Conservation (phyloP, 2,329 filamentous ascomycete species). For the Pyrenophora seminiperda region DNA sequence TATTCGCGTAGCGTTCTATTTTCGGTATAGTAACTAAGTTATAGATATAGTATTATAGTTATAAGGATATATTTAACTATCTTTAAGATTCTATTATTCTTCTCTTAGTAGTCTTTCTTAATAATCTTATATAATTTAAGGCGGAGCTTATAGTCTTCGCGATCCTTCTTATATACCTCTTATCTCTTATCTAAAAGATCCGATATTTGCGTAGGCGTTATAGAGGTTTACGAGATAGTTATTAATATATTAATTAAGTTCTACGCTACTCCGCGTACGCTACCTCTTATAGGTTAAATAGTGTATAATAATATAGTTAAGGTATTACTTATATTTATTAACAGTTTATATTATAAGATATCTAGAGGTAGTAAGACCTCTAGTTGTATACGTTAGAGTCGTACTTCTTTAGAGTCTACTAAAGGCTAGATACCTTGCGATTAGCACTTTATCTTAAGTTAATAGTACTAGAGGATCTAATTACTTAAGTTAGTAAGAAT, state of each 20-base stretch:
- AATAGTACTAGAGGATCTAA: neutral
- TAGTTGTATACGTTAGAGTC: neutral
- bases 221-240: too few species aligned
- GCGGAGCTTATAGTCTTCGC: conserved; percentile 3
- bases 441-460: neutral
- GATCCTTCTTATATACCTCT: conserved; percentile 4
- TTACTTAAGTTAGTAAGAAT: too few species aligned
- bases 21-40: conserved; percentile 1
- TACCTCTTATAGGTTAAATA: too few species aligned
- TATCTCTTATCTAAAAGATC: conserved; percentile 1
- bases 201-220: too few species aligned
- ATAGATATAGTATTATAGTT: neutral
- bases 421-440: neutral
- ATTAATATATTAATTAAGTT: too few species aligned
- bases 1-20: too few species aligned
- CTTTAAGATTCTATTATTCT: too few species aligned
- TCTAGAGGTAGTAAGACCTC: neutral
- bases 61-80: conserved; percentile 3
- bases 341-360: neutral
- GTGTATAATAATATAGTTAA: neutral
- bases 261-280: too few species aligned
- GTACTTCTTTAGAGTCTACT: neutral
- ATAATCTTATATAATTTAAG: too few species aligned
- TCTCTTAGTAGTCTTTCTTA: too few species aligned
- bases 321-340: neutral